A percentile compares a stretch with the other conserved stretches of the same genome.
These are phyloP conservation scores for Moricandia arvensis DNA, from an alignment of 345 rosid genomes.

Conservation along the genomic window DNA sequence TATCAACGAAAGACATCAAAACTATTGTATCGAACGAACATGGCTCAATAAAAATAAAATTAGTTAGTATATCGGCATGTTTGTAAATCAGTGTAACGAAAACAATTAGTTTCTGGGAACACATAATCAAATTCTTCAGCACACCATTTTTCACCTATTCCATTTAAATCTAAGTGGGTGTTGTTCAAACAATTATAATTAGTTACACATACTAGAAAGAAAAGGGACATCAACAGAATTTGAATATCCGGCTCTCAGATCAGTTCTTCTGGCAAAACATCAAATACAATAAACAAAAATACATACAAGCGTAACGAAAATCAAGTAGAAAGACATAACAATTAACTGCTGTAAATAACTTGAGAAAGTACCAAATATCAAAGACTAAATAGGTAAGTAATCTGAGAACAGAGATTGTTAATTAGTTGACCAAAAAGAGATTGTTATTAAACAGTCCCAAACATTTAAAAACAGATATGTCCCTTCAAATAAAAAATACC, in stretches of 20 bases:
- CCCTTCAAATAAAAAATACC: too few relatives aligned
- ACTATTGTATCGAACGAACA: neutral
- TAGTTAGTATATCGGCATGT: neutral
- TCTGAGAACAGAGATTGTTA: too few relatives aligned
- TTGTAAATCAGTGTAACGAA: neutral
- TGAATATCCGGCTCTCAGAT: neutral
- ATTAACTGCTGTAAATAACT: neutral
- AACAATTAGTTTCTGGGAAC: neutral
- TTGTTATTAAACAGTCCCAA: too few relatives aligned
- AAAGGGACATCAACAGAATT: neutral
- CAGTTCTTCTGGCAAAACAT: neutral
- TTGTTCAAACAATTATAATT: too few relatives aligned
- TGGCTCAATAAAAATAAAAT: neutral
- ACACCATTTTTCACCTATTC: too few relatives aligned
- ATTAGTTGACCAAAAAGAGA: too few relatives aligned
- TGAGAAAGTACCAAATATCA: too few relatives aligned
- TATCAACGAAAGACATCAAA: too few relatives aligned
- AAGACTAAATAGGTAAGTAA: too few relatives aligned
- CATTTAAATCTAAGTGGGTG: too few relatives aligned
- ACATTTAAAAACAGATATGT: too few relatives aligned
- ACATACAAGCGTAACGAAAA: neutral
- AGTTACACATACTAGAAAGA: neutral
- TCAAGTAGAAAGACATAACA: neutral
- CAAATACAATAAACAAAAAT: neutral
- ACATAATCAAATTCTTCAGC: too few relatives aligned